These are phyloP conservation scores for Coniochaeta sp. DNA, from an alignment of 2,329 filamentous ascomycete genomes.

Conservation along the genomic window DNA sequence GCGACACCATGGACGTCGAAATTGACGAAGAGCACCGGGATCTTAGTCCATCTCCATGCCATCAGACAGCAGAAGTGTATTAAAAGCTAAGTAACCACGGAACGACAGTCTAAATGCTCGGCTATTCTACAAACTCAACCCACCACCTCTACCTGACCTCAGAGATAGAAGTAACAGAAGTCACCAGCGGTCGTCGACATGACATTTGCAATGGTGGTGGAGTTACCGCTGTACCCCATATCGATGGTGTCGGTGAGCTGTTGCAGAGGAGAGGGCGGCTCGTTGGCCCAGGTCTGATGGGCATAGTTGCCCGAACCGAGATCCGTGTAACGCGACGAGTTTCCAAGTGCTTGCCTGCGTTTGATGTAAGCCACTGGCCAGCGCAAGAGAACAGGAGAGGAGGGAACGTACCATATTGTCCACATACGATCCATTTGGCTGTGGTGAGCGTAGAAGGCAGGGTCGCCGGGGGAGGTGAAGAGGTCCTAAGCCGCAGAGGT, in stretches of 20 bases:
- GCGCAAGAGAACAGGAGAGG: too few relatives aligned
- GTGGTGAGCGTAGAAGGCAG: conserved; percentile 13
- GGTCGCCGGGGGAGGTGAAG: conserved; percentile 16
- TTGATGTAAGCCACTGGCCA: background rate
- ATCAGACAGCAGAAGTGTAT: too few relatives aligned
- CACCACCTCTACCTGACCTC: too few relatives aligned
- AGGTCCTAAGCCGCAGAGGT: too few relatives aligned
- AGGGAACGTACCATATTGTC: conserved; percentile 6
- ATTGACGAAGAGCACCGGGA: too few relatives aligned
- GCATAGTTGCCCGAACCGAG: conserved; percentile 18
- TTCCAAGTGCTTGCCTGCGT: conserved; percentile 4
- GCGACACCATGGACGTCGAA: too few relatives aligned
- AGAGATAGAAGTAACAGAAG: conserved; percentile 23
- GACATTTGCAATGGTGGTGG: conserved; percentile 18
- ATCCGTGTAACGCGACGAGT: conserved; percentile 13
- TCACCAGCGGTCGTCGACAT: conserved; percentile 20
- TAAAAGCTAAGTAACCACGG: too few relatives aligned
- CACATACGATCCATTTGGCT: conserved; percentile 10
- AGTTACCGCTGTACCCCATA: conserved; percentile 19
- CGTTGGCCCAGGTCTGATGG: conserved; percentile 21
- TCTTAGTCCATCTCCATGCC: too few relatives aligned
- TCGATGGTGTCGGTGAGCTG: conserved; percentile 18
- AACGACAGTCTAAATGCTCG: too few relatives aligned
- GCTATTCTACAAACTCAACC: too few relatives aligned
- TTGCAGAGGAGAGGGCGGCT: conserved; percentile 15